These are phyloP conservation scores for Ascochyta clinopodiicola DNA, from an alignment of 2,329 filamentous ascomycete species.

Conservation along the genomic window DNA sequence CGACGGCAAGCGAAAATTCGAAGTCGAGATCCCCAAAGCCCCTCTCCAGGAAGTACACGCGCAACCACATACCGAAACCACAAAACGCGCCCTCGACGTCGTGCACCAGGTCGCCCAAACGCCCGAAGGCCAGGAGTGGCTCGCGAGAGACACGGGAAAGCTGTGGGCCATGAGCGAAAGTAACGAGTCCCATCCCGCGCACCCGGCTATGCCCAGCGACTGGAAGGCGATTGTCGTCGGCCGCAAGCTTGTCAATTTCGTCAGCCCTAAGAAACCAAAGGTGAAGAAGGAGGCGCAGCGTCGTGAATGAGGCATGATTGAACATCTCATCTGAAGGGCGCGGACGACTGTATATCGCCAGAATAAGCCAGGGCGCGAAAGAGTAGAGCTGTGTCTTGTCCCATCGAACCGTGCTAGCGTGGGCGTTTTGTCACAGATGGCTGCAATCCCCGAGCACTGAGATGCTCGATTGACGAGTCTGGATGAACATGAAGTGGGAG, in stretches of 20 bases:
- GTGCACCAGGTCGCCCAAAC: slow-evolving; percentile 66
- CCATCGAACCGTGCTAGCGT: too few species aligned
- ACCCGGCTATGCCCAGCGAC: slow-evolving; percentile 23
- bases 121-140: slow-evolving; percentile 64
- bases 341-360: too few species aligned
- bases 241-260: slow-evolving; percentile 77
- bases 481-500: too few species aligned
- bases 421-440: too few species aligned
- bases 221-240: slow-evolving; percentile 69
- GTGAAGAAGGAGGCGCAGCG: neutral
- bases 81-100: slow-evolving; percentile 59
- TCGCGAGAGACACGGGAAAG: slow-evolving; percentile 46
- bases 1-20: slow-evolving; percentile 78
- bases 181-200: slow-evolving; percentile 9
- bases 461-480: too few species aligned
- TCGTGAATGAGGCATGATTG: too few species aligned
- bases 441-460: too few species aligned
- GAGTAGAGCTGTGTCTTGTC: too few species aligned
- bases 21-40: slow-evolving; percentile 67
- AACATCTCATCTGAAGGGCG: too few species aligned
- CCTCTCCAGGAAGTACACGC: slow-evolving; percentile 42
- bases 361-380: too few species aligned
- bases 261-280: slow-evolving; percentile 45
- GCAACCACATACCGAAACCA: neutral
- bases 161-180: slow-evolving; percentile 41